phyloP scores from a whole-genome alignment of 2,329 filamentous ascomycete species.

The Pseudogymnoascus sp. region DNA sequence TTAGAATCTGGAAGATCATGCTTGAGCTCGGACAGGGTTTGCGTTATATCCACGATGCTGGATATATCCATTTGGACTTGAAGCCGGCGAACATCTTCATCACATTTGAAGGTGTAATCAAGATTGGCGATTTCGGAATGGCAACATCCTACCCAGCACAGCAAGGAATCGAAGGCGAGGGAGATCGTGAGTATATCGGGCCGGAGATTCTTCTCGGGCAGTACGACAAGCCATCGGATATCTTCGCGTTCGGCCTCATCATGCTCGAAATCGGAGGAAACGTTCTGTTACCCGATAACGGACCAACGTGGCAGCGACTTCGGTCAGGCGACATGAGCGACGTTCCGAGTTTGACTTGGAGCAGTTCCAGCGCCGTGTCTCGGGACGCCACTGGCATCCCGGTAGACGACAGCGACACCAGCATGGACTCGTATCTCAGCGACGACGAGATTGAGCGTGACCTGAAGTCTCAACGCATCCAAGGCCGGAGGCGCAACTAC shows the following conservation, averaged over 20 bases:
- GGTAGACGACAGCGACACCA: slow-evolving; percentile 31
- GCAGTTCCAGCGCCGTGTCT: slow-evolving; percentile 58
- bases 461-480: slow-evolving; percentile 30
- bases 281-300: slow-evolving; percentile 87
- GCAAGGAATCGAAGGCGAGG: slow-evolving; percentile 75
- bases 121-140: slow-evolving; percentile 81
- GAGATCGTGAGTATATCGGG: slow-evolving; percentile 92
- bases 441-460: slow-evolving; percentile 32
- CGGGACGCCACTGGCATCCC: slow-evolving; percentile 70
- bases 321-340: slow-evolving; percentile 83
- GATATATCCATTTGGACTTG: slow-evolving; percentile 77
- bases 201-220: slow-evolving; percentile 82
- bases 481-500: slow-evolving; percentile 22
- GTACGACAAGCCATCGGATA: slow-evolving; percentile 83
- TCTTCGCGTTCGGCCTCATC: slow-evolving; percentile 90
- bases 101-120: slow-evolving; percentile 70
- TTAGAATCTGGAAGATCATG: slow-evolving; percentile 96
- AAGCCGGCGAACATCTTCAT: slow-evolving; percentile 82
- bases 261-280: slow-evolving; percentile 93
- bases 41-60: slow-evolving; percentile 79
- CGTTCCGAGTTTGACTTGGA: slow-evolving; percentile 79
- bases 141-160: slow-evolving; percentile 71
- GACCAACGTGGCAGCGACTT: slow-evolving; percentile 80
- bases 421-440: slow-evolving; percentile 27
- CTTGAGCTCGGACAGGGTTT: slow-evolving; percentile 80